These are phyloP conservation scores for Skeletonema marinoi DNA, from an alignment of 108 stramenopile genomes.

Conservation along the genomic window DNA sequence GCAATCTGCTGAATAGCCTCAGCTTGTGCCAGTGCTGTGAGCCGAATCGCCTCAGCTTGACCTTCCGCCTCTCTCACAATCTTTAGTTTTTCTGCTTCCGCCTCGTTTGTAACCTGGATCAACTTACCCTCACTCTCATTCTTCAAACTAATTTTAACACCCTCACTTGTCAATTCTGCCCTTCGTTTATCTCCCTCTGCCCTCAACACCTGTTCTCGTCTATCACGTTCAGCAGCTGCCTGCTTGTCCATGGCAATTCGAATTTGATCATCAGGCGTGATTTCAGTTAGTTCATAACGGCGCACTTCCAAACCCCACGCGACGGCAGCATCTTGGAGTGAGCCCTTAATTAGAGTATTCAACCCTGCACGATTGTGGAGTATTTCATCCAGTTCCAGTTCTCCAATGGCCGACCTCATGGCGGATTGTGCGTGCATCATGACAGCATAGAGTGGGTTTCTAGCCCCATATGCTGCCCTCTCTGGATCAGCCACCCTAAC, in stretches of 20 bases:
- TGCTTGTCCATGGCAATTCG: conserved; percentile 98
- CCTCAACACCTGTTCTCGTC: conserved; percentile 94
- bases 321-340: conserved; percentile 92
- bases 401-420: conserved; percentile 98
- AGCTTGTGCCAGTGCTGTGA: conserved; percentile 90
- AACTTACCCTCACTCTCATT: conserved; percentile 98
- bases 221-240: conserved; percentile 94
- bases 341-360: conserved; percentile 89
- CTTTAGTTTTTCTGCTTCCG: conserved; percentile 84
- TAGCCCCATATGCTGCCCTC: conserved; percentile 93
- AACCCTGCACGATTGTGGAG: conserved; percentile 92
- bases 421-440: conserved; percentile 97
- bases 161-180: conserved; percentile 92
- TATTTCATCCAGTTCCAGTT: conserved; percentile 99
- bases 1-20: conserved; percentile 81
- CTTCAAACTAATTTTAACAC: conserved; percentile 92
- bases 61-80: conserved; percentile 92
- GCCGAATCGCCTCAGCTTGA: conserved; percentile 84
- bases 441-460: conserved; percentile 96
- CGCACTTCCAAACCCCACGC: conserved; percentile 96
- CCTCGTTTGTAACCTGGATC: conserved; percentile 92
- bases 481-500: conserved; percentile 91
- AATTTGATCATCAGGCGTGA: conserved; percentile 94
- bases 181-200: conserved; percentile 95
- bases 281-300: conserved; percentile 97